phyloP scores from a whole-genome alignment of 805 yeast genomes.

The Candida ficus region DNA sequence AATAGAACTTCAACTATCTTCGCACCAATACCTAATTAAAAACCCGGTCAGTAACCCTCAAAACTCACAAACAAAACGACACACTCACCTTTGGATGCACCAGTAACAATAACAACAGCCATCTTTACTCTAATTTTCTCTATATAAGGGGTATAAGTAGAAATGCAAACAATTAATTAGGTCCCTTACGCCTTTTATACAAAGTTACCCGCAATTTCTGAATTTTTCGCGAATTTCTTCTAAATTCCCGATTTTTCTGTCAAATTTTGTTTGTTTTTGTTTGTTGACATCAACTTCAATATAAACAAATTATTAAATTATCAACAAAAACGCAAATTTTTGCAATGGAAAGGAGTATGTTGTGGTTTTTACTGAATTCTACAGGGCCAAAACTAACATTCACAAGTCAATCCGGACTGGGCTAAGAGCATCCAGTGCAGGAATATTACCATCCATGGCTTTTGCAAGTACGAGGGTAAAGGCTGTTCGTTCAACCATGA shows the following conservation, averaged over 20 bases:
- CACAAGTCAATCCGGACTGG: slow-evolving; percentile 32
- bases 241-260: too few species aligned
- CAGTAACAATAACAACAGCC: slow-evolving; percentile 47
- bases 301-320: too few species aligned
- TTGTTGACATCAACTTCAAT: too few species aligned
- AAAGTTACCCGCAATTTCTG: too few species aligned
- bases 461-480: slow-evolving; percentile 79
- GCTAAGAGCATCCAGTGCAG: slow-evolving; percentile 79
- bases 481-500: slow-evolving; percentile 83
- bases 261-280: too few species aligned
- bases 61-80: neutral
- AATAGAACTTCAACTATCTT: slow-evolving; percentile 56
- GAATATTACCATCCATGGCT: slow-evolving; percentile 81
- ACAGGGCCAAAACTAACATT: too few species aligned
- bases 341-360: slow-evolving; percentile 9
- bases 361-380: neutral
- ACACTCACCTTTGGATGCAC: slow-evolving; percentile 53
- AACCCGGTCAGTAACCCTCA: neutral
- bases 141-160: too few species aligned
- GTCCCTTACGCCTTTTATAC: too few species aligned
- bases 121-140: slow-evolving; percentile 14
- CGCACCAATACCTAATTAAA: slow-evolving; percentile 65
- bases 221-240: too few species aligned
- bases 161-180: too few species aligned
- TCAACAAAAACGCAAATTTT: too few species aligned